Conservation (phyloP, 371 early-diverging fungal genomes). For the Rhizomucor pusillus region DNA sequence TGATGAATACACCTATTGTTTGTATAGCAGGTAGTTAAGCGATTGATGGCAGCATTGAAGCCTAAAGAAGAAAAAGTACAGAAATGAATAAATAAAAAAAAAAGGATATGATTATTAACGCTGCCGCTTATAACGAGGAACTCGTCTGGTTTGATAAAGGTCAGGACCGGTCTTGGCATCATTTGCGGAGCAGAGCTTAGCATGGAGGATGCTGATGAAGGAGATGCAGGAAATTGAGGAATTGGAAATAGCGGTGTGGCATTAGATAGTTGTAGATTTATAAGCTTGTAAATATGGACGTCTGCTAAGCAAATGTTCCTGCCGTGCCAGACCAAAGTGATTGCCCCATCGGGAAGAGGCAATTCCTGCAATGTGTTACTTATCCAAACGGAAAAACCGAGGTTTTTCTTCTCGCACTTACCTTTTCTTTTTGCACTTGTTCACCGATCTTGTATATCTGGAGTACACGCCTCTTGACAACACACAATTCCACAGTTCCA, state of each 20-base stretch:
- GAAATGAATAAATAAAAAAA: slow-evolving; percentile 9
- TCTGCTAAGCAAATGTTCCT: slow-evolving; percentile 68
- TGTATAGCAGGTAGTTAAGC: slow-evolving; percentile 12
- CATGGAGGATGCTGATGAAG: slow-evolving; percentile 24
- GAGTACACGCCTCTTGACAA: slow-evolving; percentile 62
- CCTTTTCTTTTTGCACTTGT: slow-evolving; percentile 51
- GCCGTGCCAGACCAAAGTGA: slow-evolving; percentile 51
- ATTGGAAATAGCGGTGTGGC: slow-evolving; percentile 62
- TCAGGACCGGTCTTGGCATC: slow-evolving; percentile 58
- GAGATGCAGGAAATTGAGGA: slow-evolving; percentile 29
- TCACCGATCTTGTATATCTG: slow-evolving; percentile 57
- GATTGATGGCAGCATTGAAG: neutral
- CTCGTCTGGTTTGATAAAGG: slow-evolving; percentile 63
- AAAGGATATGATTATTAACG: slow-evolving; percentile 40
- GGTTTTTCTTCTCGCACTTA: slow-evolving; percentile 8
- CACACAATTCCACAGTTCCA: slow-evolving; percentile 60
- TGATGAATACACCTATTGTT: slow-evolving; percentile 73
- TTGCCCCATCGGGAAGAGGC: slow-evolving; percentile 62
- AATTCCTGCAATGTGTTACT: slow-evolving; percentile 55
- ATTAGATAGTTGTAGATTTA: slow-evolving; percentile 48
- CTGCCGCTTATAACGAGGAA: slow-evolving; percentile 73
- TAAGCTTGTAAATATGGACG: slow-evolving; percentile 59
- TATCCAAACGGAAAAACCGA: neutral
- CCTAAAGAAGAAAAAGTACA: slow-evolving; percentile 1
- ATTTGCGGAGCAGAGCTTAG: slow-evolving; percentile 36